A percentile compares a stretch with the other conserved stretches of the same genome.
These are phyloP conservation scores for Penicillium sp. DNA, from an alignment of 2,329 filamentous ascomycete species.

Conservation along the genomic window DNA sequence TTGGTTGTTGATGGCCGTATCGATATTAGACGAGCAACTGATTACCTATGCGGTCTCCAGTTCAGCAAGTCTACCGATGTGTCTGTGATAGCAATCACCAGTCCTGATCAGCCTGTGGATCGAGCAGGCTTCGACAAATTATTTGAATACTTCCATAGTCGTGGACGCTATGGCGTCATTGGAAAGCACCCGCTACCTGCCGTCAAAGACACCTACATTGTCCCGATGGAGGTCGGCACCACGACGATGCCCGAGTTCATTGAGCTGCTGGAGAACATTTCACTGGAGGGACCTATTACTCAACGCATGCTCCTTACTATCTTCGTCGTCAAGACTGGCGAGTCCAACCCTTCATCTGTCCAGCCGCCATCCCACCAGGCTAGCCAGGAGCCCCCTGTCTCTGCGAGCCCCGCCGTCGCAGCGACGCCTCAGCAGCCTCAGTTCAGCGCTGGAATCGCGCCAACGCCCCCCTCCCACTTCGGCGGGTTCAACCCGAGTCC, in stretches of 20 bases:
- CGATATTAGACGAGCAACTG: slow-evolving; percentile 75
- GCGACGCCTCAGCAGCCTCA: slow-evolving; percentile 29
- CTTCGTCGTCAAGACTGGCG: slow-evolving; percentile 71
- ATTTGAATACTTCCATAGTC: slow-evolving; percentile 81
- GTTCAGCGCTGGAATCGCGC: slow-evolving; percentile 23
- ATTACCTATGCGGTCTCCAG: slow-evolving; percentile 84
- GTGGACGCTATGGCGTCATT: slow-evolving; percentile 83
- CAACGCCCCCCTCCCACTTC: slow-evolving; percentile 22
- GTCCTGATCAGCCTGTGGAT: slow-evolving; percentile 58
- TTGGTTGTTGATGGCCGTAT: slow-evolving; percentile 68
- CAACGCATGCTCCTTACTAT: slow-evolving; percentile 79
- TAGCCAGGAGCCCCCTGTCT: slow-evolving; percentile 32
- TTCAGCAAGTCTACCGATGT: slow-evolving; percentile 82
- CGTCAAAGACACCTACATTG: slow-evolving; percentile 86
- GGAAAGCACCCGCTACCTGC: slow-evolving; percentile 70
- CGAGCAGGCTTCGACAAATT: slow-evolving; percentile 67
- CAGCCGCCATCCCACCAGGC: slow-evolving; percentile 40
- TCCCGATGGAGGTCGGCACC: slow-evolving; percentile 74
- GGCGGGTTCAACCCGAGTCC: slow-evolving; percentile 13
- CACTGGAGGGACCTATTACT: slow-evolving; percentile 66
- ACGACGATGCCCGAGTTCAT: slow-evolving; percentile 76
- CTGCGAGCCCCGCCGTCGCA: slow-evolving; percentile 32
- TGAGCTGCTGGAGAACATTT: slow-evolving; percentile 80
- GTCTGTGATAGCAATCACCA: slow-evolving; percentile 69
- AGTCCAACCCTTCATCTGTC: slow-evolving; percentile 39